phyloP scores from a whole-genome alignment of 2,329 filamentous ascomycete species.

The Fusarium illudens region DNA sequence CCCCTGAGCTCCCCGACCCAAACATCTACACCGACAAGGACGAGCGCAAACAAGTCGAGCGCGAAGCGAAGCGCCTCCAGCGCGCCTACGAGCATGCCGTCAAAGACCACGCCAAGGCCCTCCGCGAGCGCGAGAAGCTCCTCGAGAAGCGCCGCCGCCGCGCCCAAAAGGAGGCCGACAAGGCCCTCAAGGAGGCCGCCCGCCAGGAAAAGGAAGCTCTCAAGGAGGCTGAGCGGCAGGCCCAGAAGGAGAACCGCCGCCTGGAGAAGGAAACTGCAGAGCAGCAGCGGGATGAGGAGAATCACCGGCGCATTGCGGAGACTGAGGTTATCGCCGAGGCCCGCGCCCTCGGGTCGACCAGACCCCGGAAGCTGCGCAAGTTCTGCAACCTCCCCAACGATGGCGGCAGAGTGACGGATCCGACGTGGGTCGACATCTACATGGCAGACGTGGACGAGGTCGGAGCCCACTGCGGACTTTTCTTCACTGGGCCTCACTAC shows the following conservation, averaged over 20 bases:
- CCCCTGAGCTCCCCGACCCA: constrained; percentile 60
- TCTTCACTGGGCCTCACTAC: constrained; percentile 77
- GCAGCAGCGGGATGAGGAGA: constrained; percentile 16
- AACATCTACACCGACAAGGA: constrained; percentile 69
- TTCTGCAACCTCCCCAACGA: constrained; percentile 78
- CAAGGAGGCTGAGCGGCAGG: constrained; percentile 43
- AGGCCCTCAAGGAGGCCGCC: constrained; percentile 40
- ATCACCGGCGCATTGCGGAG: not conserved
- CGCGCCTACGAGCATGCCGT: constrained; percentile 73
- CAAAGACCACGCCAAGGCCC: constrained; percentile 70
- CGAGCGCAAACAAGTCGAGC: constrained; percentile 72
- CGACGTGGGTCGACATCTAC: constrained; percentile 78
- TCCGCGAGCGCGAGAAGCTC: constrained; percentile 70
- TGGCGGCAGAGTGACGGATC: constrained; percentile 65
- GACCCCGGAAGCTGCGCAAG: constrained; percentile 68
- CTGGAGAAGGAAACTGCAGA: constrained; percentile 12
- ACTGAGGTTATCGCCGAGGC: constrained; percentile 16
- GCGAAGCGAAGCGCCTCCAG: constrained; percentile 68
- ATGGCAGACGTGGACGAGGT: constrained; percentile 89
- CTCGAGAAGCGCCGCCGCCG: constrained; percentile 61
- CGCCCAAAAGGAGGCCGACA: constrained; percentile 50
- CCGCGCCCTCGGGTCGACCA: constrained; percentile 31
- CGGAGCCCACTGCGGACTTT: constrained; percentile 83
- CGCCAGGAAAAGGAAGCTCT: constrained; percentile 44
- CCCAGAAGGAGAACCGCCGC: constrained; percentile 32